A percentile compares a stretch with the other conserved stretches of the same genome.
Conservation (phyloP, 2,329 filamentous ascomycete genomes). For the Keithomyces neogunnii region DNA sequence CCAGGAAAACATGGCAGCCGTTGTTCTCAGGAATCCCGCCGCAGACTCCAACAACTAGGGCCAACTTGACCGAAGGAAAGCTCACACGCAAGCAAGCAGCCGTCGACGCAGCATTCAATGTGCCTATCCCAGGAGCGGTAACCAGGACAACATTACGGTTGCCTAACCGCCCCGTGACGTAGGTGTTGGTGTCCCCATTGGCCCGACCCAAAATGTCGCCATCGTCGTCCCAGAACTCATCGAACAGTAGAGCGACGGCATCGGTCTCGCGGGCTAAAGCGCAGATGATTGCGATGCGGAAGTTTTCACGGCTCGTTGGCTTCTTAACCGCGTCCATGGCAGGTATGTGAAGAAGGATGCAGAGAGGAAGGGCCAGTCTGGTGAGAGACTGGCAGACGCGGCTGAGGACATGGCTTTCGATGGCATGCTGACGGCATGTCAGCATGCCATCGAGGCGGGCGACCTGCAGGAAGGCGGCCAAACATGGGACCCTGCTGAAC, state of each 20-base stretch:
- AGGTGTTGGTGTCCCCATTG: conserved; percentile 18
- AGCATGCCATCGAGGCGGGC: too few species aligned
- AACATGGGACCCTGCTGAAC: too few species aligned
- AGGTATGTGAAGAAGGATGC: too few species aligned
- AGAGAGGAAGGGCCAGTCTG: too few species aligned
- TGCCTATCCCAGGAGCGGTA: conserved; percentile 20
- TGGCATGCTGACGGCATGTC: too few species aligned
- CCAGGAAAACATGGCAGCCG: conserved; percentile 14
- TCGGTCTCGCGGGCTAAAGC: conserved; percentile 17
- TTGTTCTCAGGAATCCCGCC: conserved; percentile 23
- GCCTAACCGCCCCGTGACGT: conserved; percentile 20
- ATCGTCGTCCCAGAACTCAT: conserved; percentile 18
- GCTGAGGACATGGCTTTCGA: too few species aligned
- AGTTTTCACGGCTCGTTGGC: conserved; percentile 7
- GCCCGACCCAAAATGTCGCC: conserved; percentile 13
- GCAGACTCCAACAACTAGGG: conserved; percentile 30
- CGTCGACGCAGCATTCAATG: conserved; percentile 15
- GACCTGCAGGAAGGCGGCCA: too few species aligned
- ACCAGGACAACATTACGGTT: conserved; percentile 20
- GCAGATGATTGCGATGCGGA: conserved; percentile 20
- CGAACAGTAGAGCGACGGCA: conserved; percentile 15
- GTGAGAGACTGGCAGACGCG: too few species aligned
- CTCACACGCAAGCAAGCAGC: conserved; percentile 22
- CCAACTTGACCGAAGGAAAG: conserved; percentile 23
- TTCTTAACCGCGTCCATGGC: not conserved